Percentiles rank a stretch among this genome's conserved stretches.
Evolutionary conservation across 2,329 filamentous ascomycete species (phyloP).

Genomic region (Venturia carpophila): DNA sequence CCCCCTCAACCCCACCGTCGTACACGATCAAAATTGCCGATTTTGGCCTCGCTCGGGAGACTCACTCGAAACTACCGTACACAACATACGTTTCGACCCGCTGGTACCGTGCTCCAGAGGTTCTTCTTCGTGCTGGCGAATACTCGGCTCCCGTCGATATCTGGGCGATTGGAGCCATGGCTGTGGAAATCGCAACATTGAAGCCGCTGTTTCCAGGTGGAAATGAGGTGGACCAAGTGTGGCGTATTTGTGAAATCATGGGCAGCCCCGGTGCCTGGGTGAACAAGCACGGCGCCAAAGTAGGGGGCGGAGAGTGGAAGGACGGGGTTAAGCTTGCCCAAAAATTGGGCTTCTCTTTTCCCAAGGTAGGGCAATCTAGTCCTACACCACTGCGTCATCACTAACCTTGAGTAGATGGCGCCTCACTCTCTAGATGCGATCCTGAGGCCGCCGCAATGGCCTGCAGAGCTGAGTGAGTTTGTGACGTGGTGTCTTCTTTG

Average conservation of each 20-base stretch:
- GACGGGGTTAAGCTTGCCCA: constrained; percentile 87
- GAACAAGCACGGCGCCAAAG: constrained; percentile 75
- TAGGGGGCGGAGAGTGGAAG: constrained; percentile 95
- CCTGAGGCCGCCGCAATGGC: constrained; percentile 85
- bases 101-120: constrained; percentile 92
- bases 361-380: constrained; percentile 49
- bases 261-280: constrained; percentile 98
- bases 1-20: constrained; percentile 82
- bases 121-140: constrained; percentile 84
- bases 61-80: constrained; percentile 90
- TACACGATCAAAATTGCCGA: constrained; percentile 99
- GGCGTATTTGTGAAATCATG: constrained; percentile 99
- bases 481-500: constrained; percentile 99
- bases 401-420: constrained; percentile 61
- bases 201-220: constrained; percentile 96
- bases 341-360: constrained; percentile 96
- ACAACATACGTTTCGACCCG: constrained; percentile 97
- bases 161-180: constrained; percentile 98
- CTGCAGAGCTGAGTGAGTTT: constrained; percentile 75
- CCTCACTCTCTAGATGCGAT: constrained; percentile 95
- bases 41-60: constrained; percentile 95
- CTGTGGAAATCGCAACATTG: constrained; percentile 90
- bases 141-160: constrained; percentile 98
- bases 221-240: constrained; percentile 98
- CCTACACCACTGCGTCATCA: not conserved